Evolutionary conservation across 2,329 filamentous ascomycete genomes (phyloP), one percentile per base, ranked within the genome.

Genomic region (Fusarium piperis): DNA sequence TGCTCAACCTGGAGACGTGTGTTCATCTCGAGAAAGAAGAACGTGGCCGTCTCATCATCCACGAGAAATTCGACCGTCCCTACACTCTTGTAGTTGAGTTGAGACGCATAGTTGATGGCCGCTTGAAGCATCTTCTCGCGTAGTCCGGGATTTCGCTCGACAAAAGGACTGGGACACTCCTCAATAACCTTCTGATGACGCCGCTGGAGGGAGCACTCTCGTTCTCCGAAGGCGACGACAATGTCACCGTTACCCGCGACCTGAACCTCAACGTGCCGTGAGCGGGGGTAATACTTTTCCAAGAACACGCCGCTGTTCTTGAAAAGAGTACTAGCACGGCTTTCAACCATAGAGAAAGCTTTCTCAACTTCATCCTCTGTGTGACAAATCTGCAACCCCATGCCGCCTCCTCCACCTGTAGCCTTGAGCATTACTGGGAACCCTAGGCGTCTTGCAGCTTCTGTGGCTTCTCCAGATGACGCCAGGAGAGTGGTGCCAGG

Each of bases 1-100:
- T 94, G 93, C 77, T 94, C 93, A 26, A 95, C 92, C 73, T 94
- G 92, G 4, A 94, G 79, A 10, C 92, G 85, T 0, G 92, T 71
- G 83, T 88, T 85, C 77, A 87, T 85, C 64, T 86, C 85, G 15
- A 86, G 76, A 63, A 86, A 87, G 70, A 83, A 93, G 78, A 91
- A 92, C 8, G 89, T 84, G 0, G 85, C 88, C 0, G 86, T 86
- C 56, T 86, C 82, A 60, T 91, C 89, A 67, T 92, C 90, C 2
- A 92, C 89, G 2, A 93, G 83, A 67, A 88, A 92, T 73, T 92
- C 81, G 28, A 83, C 74, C 0, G 82, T 83, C 0, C 81, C 82
- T 0, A 65, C 64, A 12, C 61, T 65, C 61, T 66, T 66, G 33
- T 66, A 66, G 23, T 38, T 41, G 28, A 59, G 73, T 3, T 68